Evolutionary conservation across 495 filamentous ascomycete genomes (phyloP).

Genomic region (Tuber melanosporum): DNA sequence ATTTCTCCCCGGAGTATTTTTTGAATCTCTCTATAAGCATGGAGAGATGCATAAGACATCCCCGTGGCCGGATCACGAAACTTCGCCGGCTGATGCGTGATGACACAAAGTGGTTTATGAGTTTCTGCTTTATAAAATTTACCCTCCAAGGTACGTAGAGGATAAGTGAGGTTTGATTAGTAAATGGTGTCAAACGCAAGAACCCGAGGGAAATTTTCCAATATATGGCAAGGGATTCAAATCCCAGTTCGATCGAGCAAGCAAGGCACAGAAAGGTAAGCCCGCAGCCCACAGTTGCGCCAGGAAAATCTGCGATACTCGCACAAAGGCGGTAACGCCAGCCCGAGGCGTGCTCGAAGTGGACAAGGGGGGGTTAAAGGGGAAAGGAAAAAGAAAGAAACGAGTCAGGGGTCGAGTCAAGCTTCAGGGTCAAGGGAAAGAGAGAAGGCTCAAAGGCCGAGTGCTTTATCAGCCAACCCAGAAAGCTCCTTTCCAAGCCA

Average conservation of each 20-base stretch:
- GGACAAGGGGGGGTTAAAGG: not conserved
- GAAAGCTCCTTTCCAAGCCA: not conserved
- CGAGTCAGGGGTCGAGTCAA: not conserved
- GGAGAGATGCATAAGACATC: constrained; percentile 65
- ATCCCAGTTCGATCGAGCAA: not conserved
- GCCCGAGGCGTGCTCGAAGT: not conserved
- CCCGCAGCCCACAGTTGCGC: not conserved
- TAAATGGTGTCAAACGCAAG: not conserved
- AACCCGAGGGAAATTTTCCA: not conserved
- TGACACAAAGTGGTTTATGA: constrained; percentile 59
- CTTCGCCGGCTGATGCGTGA: constrained; percentile 69
- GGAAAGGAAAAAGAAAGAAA: not conserved
- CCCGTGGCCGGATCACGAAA: constrained; percentile 73
- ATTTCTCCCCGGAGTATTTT: constrained; percentile 59
- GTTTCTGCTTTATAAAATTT: constrained; percentile 45
- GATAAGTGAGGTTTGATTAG: not conserved
- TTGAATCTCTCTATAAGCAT: constrained; percentile 68
- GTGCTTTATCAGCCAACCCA: not conserved
- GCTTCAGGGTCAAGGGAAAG: not conserved
- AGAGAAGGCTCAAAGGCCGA: not conserved
- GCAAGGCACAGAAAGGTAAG: not conserved
- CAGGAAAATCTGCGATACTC: not conserved
- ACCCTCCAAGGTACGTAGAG: not conserved
- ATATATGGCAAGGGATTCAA: not conserved
- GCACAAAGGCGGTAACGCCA: not conserved